These are phyloP conservation scores for Sonneratia caseolaris DNA, from an alignment of 345 rosid genomes.

Conservation along the genomic window DNA sequence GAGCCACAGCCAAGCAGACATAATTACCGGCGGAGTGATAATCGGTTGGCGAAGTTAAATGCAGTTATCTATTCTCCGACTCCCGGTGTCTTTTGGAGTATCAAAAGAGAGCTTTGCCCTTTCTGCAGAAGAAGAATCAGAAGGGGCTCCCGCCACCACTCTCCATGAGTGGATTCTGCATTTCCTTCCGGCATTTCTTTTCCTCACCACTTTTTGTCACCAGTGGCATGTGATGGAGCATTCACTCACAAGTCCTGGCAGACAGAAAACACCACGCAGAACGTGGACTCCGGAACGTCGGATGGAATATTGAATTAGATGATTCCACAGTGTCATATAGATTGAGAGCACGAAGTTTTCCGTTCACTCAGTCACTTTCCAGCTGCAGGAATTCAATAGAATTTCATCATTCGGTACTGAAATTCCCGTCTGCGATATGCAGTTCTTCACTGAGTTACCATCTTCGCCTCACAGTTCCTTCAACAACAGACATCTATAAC, in stretches of 20 bases:
- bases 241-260: background rate
- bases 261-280: background rate
- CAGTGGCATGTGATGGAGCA: conserved; percentile 2
- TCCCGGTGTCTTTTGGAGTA: background rate
- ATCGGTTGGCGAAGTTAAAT: background rate
- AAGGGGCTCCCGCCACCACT: no score
- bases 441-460: no score
- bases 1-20: no score
- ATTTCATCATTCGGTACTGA: no score
- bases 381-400: no score
- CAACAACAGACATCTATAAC: no score
- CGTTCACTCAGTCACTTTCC: no score
- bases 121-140: background rate
- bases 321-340: no score
- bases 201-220: background rate
- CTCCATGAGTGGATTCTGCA: background rate
- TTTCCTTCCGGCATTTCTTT: background rate
- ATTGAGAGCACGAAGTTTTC: no score
- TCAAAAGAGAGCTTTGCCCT: background rate
- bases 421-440: no score
- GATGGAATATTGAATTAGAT: no score
- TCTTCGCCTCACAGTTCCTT: no score
- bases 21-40: background rate
- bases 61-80: background rate
- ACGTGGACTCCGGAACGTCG: background rate